These are phyloP conservation scores for Apiospora pterosperma DNA, from an alignment of 2,329 filamentous ascomycete genomes.

Conservation along the genomic window DNA sequence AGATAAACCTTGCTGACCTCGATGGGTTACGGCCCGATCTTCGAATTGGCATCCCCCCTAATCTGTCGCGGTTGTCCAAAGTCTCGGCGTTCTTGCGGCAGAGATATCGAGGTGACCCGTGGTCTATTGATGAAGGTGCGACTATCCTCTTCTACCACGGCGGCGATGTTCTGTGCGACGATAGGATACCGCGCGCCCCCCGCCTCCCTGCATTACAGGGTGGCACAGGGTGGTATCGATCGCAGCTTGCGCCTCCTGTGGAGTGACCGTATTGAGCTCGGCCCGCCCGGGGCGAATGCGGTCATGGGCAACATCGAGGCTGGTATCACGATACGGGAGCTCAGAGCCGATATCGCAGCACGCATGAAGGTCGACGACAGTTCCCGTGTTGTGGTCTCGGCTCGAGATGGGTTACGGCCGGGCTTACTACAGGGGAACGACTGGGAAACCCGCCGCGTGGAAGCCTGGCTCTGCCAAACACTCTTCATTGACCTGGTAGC, in stretches of 20 bases:
- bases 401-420: slow-evolving; percentile 25
- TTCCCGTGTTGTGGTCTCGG: slow-evolving; percentile 25
- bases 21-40: slow-evolving; percentile 15
- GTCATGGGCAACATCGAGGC: slow-evolving; percentile 16
- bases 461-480: slow-evolving; percentile 28
- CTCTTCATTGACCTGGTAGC: slow-evolving; percentile 23
- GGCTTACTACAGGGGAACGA: slow-evolving; percentile 27
- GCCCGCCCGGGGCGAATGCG: slow-evolving; percentile 10
- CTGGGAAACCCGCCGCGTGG: slow-evolving; percentile 27
- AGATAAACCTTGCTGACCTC: slow-evolving; percentile 20
- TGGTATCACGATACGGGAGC: slow-evolving; percentile 23
- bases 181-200: slow-evolving; percentile 14
- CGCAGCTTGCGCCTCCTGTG: slow-evolving; percentile 15
- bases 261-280: slow-evolving; percentile 5
- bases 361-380: slow-evolving; percentile 20
- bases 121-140: slow-evolving; percentile 12
- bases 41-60: slow-evolving; percentile 12
- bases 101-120: background rate
- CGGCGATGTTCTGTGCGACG: slow-evolving; percentile 9
- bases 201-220: slow-evolving; percentile 16
- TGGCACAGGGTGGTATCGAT: slow-evolving; percentile 12
- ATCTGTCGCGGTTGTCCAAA: slow-evolving; percentile 11
- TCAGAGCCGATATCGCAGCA: slow-evolving; percentile 21
- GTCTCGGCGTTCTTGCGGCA: slow-evolving; percentile 9
- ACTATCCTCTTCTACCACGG: slow-evolving; percentile 15